phyloP scores from a whole-genome alignment of 2,329 filamentous ascomycete genomes.

The Ascochyta koolunga region DNA sequence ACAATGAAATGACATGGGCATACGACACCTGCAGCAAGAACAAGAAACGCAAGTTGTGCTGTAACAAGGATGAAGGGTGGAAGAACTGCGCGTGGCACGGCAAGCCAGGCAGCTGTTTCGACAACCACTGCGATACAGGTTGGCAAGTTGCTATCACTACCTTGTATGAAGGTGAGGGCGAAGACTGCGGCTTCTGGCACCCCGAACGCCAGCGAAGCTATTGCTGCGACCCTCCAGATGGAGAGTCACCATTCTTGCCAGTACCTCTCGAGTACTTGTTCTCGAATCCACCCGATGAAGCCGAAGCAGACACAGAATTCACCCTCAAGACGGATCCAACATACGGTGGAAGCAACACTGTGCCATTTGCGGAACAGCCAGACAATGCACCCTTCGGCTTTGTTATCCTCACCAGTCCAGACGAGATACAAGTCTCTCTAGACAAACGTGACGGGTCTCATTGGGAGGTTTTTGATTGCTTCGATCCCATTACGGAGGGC shows the following conservation, averaged over 20 bases:
- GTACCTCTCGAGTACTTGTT: not conserved
- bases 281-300: not conserved
- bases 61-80: not conserved
- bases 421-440: conserved; percentile 1
- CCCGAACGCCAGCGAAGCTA: too few species aligned
- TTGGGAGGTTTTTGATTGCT: conserved; percentile 2
- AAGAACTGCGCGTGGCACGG: conserved; percentile 4
- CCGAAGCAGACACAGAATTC: not conserved
- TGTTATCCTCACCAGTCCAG: not conserved
- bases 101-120: conserved; percentile 2
- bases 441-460: conserved; percentile 3
- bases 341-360: not conserved
- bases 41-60: too few species aligned
- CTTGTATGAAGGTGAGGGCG: not conserved
- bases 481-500: not conserved
- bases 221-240: conserved; percentile 1
- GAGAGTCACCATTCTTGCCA: not conserved
- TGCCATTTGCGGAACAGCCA: too few species aligned
- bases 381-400: not conserved
- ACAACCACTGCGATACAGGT: conserved; percentile 1
- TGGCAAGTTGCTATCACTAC: too few species aligned
- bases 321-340: conserved; percentile 1
- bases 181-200: not conserved
- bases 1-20: too few species aligned
- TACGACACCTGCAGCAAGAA: too few species aligned